Evolutionary conservation across 441 rosid species (phyloP).

Genomic region (Pelargonium cotyledonis): DNA sequence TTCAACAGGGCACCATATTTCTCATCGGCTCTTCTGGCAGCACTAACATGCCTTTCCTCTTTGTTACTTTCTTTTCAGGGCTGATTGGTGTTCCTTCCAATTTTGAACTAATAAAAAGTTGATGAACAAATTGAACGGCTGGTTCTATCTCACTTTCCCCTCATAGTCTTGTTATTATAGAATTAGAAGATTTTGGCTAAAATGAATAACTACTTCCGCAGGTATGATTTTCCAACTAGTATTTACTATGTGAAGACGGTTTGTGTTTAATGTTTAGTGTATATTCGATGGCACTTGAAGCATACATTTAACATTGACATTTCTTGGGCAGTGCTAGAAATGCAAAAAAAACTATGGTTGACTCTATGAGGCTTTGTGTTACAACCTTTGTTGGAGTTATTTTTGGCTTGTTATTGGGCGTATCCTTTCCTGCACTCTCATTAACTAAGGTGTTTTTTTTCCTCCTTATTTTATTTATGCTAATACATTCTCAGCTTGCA

Average conservation of each 20-base stretch:
- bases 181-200: background rate
- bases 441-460: constrained; percentile 58
- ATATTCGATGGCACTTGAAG: background rate
- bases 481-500: constrained; percentile 6
- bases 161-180: background rate
- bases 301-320: background rate
- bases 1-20: too few relatives aligned
- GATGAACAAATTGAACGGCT: background rate
- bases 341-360: background rate
- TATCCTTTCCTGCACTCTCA: constrained; percentile 71
- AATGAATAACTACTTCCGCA: background rate
- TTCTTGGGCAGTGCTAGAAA: background rate
- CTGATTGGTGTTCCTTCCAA: too few relatives aligned
- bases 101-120: background rate
- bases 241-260: background rate
- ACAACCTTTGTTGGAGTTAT: constrained; percentile 59
- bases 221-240: background rate
- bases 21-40: too few relatives aligned
- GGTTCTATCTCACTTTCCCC: background rate
- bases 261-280: background rate
- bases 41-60: too few relatives aligned
- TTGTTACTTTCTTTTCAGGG: too few relatives aligned
- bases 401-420: constrained; percentile 82
- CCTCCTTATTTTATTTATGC: background rate
- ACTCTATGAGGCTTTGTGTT: constrained; percentile 21